Evolutionary conservation across 305 asterid species (phyloP), one percentile per base, ranked within the genome.

Genomic region (Lippia alba): DNA sequence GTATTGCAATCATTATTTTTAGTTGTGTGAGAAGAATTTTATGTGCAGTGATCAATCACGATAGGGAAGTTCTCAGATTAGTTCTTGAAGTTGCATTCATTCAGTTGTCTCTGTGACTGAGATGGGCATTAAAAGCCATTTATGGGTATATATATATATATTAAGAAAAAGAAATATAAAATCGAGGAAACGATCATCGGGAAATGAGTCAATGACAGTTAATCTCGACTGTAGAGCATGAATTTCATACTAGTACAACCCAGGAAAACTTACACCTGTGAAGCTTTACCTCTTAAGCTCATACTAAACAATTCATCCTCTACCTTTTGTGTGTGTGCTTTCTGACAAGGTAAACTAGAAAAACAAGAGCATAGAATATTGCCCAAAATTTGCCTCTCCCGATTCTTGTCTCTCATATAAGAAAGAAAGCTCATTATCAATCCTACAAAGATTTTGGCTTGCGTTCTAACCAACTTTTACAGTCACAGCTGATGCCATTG

Each of bases 41-140:
- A 48, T 24, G 15, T 64, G 15, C 59, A 24, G 67, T 6, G 45
- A 16, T 56, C 16, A 63, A 19, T 59, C 32, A 63, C 49, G 54
- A 64, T 12, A 46, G 17, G n/a, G 30, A 48, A 33, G 57, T 49
- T 73, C 71, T 45, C 55, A 49, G 11, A 56, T 4, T 51, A 34
- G 71, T 33, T 73, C 65, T 11, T 20, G 60, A 17, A 49, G 68
- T 39, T 71, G 66, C 74, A 54, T 55, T 66, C 41, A 71, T 40
- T 2, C 7, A 60, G 17, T 18, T 33, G 19, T 64, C 39, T 61
- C 15, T 66, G 61, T 33, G 64, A 39, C 32, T 66, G 18, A 10
- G 45, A 61, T 55, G 19, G 40, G 62, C 34, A 39, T 17, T 8
- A 18, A 51, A 56, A 50, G 59, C 65, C 62, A 50, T 48, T 73